Conservation (phyloP, 352 stramenopile species). For the Plasmopara viticola region DNA sequence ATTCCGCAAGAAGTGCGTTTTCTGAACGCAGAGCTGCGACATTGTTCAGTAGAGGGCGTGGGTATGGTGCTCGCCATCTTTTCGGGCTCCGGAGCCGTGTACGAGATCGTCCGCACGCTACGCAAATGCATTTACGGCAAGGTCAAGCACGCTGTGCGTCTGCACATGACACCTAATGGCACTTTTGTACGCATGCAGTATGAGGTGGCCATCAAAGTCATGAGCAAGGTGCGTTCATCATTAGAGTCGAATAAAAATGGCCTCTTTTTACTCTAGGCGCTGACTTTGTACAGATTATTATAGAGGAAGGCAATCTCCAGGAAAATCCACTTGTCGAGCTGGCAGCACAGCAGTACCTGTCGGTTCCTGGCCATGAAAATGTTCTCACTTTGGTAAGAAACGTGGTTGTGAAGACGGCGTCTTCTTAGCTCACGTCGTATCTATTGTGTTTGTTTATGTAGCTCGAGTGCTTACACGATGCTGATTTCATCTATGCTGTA, state of each 20-base stretch:
- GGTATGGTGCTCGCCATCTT: constrained; percentile 75
- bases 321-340: constrained; percentile 85
- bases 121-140: constrained; percentile 87
- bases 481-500: constrained; percentile 81
- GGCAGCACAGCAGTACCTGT: constrained; percentile 79
- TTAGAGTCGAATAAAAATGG: background rate
- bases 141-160: constrained; percentile 81
- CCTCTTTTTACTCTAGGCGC: background rate
- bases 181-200: constrained; percentile 75
- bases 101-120: constrained; percentile 82
- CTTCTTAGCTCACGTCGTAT: background rate
- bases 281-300: constrained; percentile 52
- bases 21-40: constrained; percentile 76
- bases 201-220: constrained; percentile 84
- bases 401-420: background rate
- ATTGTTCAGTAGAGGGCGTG: constrained; percentile 68
- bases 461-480: constrained; percentile 79
- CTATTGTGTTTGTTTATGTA: constrained; percentile 11
- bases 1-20: constrained; percentile 85
- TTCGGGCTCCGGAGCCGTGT: constrained; percentile 71
- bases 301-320: constrained; percentile 80
- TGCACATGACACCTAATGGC: constrained; percentile 64
- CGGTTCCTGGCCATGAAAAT: constrained; percentile 71
- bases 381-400: constrained; percentile 68
- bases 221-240: constrained; percentile 62